Evolutionary conservation across 1,139 yeast genomes (phyloP), one percentile per base, ranked within the genome.

Genomic region (Hanseniaspora gamundiae): DNA sequence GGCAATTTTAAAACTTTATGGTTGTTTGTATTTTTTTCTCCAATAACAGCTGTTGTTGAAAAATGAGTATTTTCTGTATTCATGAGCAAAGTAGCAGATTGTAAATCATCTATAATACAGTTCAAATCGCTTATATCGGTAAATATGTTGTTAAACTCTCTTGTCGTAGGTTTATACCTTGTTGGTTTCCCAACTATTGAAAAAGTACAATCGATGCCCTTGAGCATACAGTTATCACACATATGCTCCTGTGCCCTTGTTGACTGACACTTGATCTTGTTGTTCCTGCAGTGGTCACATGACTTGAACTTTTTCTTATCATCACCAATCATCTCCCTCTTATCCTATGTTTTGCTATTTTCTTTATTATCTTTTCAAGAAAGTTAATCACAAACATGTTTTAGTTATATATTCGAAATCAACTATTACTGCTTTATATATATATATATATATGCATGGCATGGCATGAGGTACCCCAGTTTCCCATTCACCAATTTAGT

Each of bases 231-330:
- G 26, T 74, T 70, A 3, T 79, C 59, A 54, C 86, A 79, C 0
- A 82, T 74, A 26, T 60, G 55, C 2, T 85, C 84, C 39, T 67
- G 61, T 21, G 74, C 70, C 19, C 56, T 53, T 8, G 60, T 52
- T 11, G 80, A 80, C 54, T 78, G 80, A 59, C 85, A 79, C 51
- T 71, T 74, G 21, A 79, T 77, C 58, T 79, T 79, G 52, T 77
- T 80, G 52, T 73, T 73, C 39, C 85, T 67, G 57, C 86, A 79
- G 38, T 81, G 62, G 4, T 71, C 66, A 56, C 86, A 79, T 11
- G 82, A 73, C 46, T 66, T 62, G 17, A 24, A 19, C 29, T 21
- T 36, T 36, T 36, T 36, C 27, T 13, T 14, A 16, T n/a, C 19
- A 4, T 13, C 17, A 16, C 35, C 19, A n/a, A 16, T 16, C 17